Conservation (phyloP, 2,329 filamentous ascomycete genomes). For the Sordariomycetes sp. region DNA sequence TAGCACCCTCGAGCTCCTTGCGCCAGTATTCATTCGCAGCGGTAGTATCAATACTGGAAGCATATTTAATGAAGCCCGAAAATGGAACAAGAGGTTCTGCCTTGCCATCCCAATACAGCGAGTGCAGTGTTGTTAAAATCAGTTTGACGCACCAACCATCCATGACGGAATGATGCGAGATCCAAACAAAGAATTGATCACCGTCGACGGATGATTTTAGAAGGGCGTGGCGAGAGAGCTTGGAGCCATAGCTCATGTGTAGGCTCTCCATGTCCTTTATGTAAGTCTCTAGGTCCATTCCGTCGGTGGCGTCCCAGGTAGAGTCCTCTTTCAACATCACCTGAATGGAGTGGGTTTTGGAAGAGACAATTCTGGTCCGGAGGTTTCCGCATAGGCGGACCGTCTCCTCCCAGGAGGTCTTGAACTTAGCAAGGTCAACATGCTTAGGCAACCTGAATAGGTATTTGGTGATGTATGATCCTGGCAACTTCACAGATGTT, state of each 20-base stretch:
- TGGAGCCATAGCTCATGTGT: constrained; percentile 2
- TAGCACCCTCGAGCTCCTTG: constrained; percentile 2
- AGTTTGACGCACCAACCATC: constrained; percentile 2
- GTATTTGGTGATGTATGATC: constrained; percentile 21
- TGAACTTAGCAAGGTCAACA: constrained; percentile 10
- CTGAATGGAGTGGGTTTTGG: constrained; percentile 5
- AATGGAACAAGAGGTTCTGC: constrained; percentile 17
- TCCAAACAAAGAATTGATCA: neutral
- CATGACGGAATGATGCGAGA: constrained; percentile 4
- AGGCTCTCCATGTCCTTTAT: neutral
- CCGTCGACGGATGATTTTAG: neutral
- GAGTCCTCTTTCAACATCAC: constrained; percentile 7
- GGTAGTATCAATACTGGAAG: neutral
- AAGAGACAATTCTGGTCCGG: constrained; percentile 10
- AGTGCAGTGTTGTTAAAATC: constrained; percentile 2
- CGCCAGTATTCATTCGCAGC: constrained; percentile 1
- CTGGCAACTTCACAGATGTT: constrained; percentile 26
- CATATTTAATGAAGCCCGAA: constrained; percentile 17
- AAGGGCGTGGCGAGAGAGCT: constrained; percentile 2
- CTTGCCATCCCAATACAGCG: neutral
- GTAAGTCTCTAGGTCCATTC: neutral
- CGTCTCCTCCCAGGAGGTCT: constrained; percentile 9
- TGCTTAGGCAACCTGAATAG: constrained; percentile 9
- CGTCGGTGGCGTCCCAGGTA: constrained; percentile 1
- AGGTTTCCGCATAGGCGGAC: constrained; percentile 7